Evolutionary conservation across 805 yeast genomes (phyloP), one percentile per base, ranked within the genome.

Genomic region (Candida piceae): DNA sequence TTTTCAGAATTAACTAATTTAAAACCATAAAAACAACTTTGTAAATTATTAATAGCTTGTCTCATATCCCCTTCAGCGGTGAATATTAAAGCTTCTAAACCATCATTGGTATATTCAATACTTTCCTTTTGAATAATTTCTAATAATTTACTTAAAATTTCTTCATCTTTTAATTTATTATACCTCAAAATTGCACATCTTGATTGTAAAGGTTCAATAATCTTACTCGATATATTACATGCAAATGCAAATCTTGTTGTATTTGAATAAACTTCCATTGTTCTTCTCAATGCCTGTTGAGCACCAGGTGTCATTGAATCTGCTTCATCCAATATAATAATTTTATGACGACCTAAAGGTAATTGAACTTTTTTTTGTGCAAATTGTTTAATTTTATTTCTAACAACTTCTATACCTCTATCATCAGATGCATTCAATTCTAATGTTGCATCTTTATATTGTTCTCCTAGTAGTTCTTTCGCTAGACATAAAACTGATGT

Each of bases 41-140:
- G 98, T 41, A 93, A 59, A 60, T 93, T 93, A 56, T 93, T 93
- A 32, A 93, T 75, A 0, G 97, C 98, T 61, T 93, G 98, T 60
- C 98, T 78, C 98, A 93, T 90, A 57, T 93, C 98, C 41, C 98
- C 98, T 56, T 93, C 98, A 0, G 96, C 94, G 0, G 97, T 82
- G 63, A 93, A 93, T 12, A 93, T 78, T 41, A 93, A 70, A 0
- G 98, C 97, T 48, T 87, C 87, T 24, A 93, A 63, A 0, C 98
- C 98, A 58, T 87, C 96, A 43, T 87, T 84, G 13, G 89, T 77
- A 60, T 76, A 84, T 53, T 86, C 68, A 11, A 90, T 84, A 30
- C 77, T 58, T 58, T 93, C 97, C 3, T 61, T 52, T 46, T 80
- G 70, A 31, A 80, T 72, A 16, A 93, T 74, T 50, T 85, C 83